Evolutionary conservation across 1,139 yeast species (phyloP).

Genomic region (Hansenula sp.): DNA sequence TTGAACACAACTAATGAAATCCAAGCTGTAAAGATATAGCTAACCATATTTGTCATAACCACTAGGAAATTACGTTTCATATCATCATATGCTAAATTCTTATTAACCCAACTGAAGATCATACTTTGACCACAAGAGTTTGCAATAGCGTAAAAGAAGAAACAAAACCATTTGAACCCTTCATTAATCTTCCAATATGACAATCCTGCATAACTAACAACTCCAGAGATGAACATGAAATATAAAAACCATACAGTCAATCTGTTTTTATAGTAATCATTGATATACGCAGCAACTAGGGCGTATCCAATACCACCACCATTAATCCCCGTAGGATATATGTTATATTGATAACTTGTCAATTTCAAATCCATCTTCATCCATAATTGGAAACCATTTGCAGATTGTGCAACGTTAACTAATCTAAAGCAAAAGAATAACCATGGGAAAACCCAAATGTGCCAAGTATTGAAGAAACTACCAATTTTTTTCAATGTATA

Average conservation of each 20-base stretch:
- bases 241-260: conserved; percentile 35
- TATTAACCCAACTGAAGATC: conserved; percentile 52
- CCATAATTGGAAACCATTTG: conserved; percentile 27
- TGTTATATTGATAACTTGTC: conserved; percentile 38
- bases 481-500: conserved; percentile 36
- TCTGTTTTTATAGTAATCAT: conserved; percentile 41
- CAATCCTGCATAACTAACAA: conserved; percentile 39
- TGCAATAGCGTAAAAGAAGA: conserved; percentile 43
- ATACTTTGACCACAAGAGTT: conserved; percentile 43
- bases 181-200: conserved; percentile 41
- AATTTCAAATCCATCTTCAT: conserved; percentile 39
- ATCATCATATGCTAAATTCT: conserved; percentile 40
- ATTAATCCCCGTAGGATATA: conserved; percentile 41
- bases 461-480: conserved; percentile 41
- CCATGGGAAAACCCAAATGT: conserved; percentile 40
- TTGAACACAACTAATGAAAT: background rate
- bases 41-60: conserved; percentile 43
- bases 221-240: conserved; percentile 32
- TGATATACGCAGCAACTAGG: conserved; percentile 34
- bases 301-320: conserved; percentile 40
- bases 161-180: conserved; percentile 42
- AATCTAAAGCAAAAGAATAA: conserved; percentile 43
- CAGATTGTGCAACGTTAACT: conserved; percentile 32
- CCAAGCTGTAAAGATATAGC: background rate
- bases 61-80: conserved; percentile 49